Evolutionary conservation across 2,329 filamentous ascomycete genomes (phyloP).

Genomic region (Colletotrichum tamarilloi): DNA sequence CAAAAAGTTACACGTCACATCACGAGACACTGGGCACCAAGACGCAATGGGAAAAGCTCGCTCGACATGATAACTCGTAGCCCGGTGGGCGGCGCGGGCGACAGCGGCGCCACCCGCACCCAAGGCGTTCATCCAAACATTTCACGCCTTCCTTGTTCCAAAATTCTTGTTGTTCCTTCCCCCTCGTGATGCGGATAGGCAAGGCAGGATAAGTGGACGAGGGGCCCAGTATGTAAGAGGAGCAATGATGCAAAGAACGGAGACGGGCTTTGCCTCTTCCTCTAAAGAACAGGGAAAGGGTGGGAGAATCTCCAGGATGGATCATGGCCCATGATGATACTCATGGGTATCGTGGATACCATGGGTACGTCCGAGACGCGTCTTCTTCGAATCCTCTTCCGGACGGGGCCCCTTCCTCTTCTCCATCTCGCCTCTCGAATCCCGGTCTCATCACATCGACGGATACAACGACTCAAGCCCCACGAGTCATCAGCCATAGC

Average conservation of each 20-base stretch:
- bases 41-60: neutral
- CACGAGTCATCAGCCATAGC: slow-evolving; percentile 19
- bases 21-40: neutral
- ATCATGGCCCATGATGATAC: neutral
- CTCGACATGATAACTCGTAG: neutral
- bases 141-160: neutral
- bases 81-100: neutral
- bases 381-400: slow-evolving; percentile 8
- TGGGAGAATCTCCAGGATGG: neutral
- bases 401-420: neutral
- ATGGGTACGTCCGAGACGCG: slow-evolving; percentile 14
- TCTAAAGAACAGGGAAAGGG: neutral
- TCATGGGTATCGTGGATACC: neutral
- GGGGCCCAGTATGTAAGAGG: neutral
- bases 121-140: neutral
- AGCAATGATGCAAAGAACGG: neutral
- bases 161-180: neutral
- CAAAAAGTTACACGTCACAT: neutral
- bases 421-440: slow-evolving; percentile 10
- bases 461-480: neutral
- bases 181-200: neutral
- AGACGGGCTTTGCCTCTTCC: neutral
- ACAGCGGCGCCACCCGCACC: slow-evolving; percentile 31
- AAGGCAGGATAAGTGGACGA: neutral
- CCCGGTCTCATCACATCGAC: slow-evolving; percentile 10